These are phyloP conservation scores for Oehlia diaphana DNA, from an alignment of 192 early-diverging fungal genomes.

Conservation along the genomic window DNA sequence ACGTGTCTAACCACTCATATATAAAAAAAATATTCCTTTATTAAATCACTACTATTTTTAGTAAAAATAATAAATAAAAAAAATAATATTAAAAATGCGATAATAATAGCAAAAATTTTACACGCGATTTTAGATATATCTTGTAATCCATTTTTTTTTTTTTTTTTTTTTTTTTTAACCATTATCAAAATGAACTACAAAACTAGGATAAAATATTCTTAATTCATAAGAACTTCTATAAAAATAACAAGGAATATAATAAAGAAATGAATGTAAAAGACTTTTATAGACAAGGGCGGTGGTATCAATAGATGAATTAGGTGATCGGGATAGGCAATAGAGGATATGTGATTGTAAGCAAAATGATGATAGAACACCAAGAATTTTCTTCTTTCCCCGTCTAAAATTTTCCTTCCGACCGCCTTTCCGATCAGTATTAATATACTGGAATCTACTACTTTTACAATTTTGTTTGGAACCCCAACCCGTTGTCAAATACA, in stretches of 20 bases:
- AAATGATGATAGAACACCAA: not conserved
- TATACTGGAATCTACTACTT: not conserved
- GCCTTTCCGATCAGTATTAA: not conserved
- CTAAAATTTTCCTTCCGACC: not conserved
- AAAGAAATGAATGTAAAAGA: not conserved
- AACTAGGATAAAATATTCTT: not conserved
- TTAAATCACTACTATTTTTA: too few species aligned
- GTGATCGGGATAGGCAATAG: not conserved
- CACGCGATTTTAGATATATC: not conserved
- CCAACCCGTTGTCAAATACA: not conserved
- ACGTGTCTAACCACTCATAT: too few species aligned
- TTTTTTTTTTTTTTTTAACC: not conserved
- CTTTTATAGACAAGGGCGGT: not conserved
- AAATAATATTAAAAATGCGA: too few species aligned
- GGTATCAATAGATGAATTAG: not conserved
- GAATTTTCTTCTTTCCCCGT: not conserved
- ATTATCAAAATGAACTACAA: conserved; percentile 1
- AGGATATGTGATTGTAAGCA: not conserved
- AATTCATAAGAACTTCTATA: not conserved
- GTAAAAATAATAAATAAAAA: too few species aligned
- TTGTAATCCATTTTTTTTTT: not conserved
- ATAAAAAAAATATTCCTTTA: too few species aligned
- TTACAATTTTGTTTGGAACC: not conserved
- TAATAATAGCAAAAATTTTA: not conserved
- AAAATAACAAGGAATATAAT: not conserved